Percentiles rank a stretch among this genome's conserved stretches.
phyloP scores from a whole-genome alignment of 2,329 filamentous ascomycete species.

The Diaporthe humulicola region DNA sequence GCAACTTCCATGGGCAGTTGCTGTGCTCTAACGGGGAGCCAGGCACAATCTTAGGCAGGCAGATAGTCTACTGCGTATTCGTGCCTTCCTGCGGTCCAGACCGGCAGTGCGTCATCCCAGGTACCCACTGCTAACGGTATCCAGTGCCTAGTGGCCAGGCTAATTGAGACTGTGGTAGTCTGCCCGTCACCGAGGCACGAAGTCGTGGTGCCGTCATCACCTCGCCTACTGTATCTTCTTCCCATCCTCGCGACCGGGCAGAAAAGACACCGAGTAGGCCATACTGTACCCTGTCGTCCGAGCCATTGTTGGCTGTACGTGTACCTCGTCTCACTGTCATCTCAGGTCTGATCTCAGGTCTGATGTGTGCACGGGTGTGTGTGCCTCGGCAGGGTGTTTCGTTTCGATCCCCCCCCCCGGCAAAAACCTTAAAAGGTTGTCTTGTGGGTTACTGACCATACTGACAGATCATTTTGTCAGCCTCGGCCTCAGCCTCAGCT shows the following conservation, averaged over 20 bases:
- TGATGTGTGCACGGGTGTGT: conserved; percentile 6
- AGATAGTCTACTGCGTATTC: neutral
- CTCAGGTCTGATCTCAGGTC: neutral
- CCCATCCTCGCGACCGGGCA: neutral
- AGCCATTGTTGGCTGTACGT: too few species aligned
- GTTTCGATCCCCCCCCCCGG: neutral
- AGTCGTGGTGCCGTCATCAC: neutral
- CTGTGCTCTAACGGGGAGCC: neutral
- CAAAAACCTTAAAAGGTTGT: neutral
- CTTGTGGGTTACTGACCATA: neutral
- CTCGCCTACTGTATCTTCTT: neutral
- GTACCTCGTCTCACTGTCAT: neutral
- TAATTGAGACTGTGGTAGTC: too few species aligned
- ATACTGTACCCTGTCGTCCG: neutral
- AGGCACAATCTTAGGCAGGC: neutral
- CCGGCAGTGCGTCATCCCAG: conserved; percentile 1
- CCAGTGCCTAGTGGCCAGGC: too few species aligned
- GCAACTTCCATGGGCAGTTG: neutral
- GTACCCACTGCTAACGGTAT: neutral
- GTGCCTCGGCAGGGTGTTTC: neutral
- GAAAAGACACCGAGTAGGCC: neutral
- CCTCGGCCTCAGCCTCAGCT: conserved; percentile 10
- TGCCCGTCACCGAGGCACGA: neutral
- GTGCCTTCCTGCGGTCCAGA: neutral
- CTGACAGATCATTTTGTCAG: conserved; percentile 19